Evolutionary conservation across 805 yeast species (phyloP).

Genomic region (Candida wancherniae): DNA sequence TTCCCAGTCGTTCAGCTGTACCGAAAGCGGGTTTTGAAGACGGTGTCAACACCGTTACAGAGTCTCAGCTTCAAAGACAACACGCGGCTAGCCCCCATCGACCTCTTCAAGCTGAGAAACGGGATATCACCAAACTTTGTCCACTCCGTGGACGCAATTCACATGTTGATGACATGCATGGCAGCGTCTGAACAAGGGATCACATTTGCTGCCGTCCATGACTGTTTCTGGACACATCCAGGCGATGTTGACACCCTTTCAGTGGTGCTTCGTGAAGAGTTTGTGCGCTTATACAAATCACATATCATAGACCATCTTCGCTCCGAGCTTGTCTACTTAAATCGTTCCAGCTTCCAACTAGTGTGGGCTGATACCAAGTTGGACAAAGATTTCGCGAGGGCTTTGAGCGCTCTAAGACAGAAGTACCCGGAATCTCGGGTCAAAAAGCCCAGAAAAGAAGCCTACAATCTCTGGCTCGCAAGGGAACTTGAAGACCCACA

Average conservation of each 20-base stretch:
- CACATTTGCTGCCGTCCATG: slow-evolving; percentile 38
- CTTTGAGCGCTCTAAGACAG: slow-evolving; percentile 7
- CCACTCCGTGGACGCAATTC: slow-evolving; percentile 40
- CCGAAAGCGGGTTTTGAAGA: slow-evolving; percentile 13
- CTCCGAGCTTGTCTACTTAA: slow-evolving; percentile 23
- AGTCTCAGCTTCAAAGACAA: slow-evolving; percentile 17
- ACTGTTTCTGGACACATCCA: slow-evolving; percentile 42
- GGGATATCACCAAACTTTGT: slow-evolving; percentile 42
- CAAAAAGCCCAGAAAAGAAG: background rate
- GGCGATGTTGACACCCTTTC: slow-evolving; percentile 25
- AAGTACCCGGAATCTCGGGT: slow-evolving; percentile 9
- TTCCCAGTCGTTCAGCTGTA: slow-evolving; percentile 40
- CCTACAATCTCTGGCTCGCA: slow-evolving; percentile 6
- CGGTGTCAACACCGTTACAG: slow-evolving; percentile 23
- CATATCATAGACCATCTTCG: slow-evolving; percentile 23
- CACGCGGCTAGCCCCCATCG: slow-evolving; percentile 21
- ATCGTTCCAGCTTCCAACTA: slow-evolving; percentile 25
- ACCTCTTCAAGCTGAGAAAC: slow-evolving; percentile 27
- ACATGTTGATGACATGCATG: slow-evolving; percentile 33
- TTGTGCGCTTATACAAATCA: slow-evolving; percentile 29
- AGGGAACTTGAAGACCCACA: slow-evolving; percentile 8
- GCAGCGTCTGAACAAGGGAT: slow-evolving; percentile 18
- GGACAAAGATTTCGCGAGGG: slow-evolving; percentile 9
- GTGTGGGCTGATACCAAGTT: slow-evolving; percentile 24
- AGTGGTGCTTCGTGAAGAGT: slow-evolving; percentile 27